Percentiles rank a stretch among this genome's conserved stretches.
Evolutionary conservation across 148 eudicot species (phyloP).

Genomic region (Rhododendron griersonianum): DNA sequence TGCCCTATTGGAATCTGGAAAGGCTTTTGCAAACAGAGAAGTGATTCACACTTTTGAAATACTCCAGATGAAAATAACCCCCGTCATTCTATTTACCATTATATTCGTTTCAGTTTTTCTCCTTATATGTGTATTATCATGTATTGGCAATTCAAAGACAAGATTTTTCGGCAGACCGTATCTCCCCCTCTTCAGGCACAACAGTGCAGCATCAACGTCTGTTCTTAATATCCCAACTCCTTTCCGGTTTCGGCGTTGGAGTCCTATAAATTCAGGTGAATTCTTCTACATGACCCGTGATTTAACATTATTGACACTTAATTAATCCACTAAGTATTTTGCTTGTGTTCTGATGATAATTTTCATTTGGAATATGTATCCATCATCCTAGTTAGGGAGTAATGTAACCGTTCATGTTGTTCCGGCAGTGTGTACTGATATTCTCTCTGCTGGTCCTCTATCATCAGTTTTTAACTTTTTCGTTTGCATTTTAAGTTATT

Average conservation of each 20-base stretch:
- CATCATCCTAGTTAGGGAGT: no score
- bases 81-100: constrained; percentile 49
- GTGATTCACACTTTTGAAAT: constrained; percentile 44
- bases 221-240: constrained; percentile 63
- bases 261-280: constrained; percentile 72
- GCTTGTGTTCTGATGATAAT: not conserved
- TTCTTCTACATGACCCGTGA: constrained; percentile 2
- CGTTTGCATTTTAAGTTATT: not conserved
- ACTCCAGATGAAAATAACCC: constrained; percentile 66
- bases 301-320: not conserved
- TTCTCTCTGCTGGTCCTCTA: not conserved
- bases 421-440: not conserved
- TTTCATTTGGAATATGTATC: not conserved
- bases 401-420: no score
- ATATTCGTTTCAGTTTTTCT: constrained; percentile 51
- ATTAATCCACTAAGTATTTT: not conserved
- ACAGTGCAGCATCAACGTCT: constrained; percentile 45
- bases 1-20: constrained; percentile 94
- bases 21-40: constrained; percentile 46
- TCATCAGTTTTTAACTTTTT: not conserved
- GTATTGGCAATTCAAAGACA: constrained; percentile 53
- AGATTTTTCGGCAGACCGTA: constrained; percentile 53
- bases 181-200: constrained; percentile 69
- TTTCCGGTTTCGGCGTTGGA: constrained; percentile 73
- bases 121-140: constrained; percentile 54